phyloP scores from a whole-genome alignment of 768 basidiomycete species.

The Mycena metata region DNA sequence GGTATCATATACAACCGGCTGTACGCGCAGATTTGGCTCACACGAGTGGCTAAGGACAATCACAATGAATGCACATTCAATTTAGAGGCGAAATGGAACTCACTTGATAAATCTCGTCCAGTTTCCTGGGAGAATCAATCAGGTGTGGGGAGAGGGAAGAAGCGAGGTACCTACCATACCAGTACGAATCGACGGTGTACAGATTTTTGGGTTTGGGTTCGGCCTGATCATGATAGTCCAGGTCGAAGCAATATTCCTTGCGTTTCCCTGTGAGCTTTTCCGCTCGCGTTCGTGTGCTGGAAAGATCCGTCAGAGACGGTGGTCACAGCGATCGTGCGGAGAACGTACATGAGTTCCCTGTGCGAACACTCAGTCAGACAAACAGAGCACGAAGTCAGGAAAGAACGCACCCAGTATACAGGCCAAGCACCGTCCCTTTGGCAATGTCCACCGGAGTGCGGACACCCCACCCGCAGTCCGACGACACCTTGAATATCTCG shows the following conservation, averaged over 20 bases:
- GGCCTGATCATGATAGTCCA: slow-evolving; percentile 63
- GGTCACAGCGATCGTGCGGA: not conserved
- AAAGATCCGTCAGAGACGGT: not conserved
- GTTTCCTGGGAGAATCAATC: slow-evolving; percentile 62
- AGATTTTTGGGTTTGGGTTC: slow-evolving; percentile 45
- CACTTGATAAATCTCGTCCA: slow-evolving; percentile 80
- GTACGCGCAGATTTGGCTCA: slow-evolving; percentile 68
- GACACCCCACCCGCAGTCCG: slow-evolving; percentile 62
- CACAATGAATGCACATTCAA: slow-evolving; percentile 7
- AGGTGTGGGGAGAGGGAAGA: not conserved
- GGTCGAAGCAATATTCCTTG: slow-evolving; percentile 70
- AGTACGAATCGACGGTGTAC: slow-evolving; percentile 71
- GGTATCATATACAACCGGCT: slow-evolving; percentile 73
- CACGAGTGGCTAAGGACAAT: slow-evolving; percentile 72
- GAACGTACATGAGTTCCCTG: slow-evolving; percentile 60
- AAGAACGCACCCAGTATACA: slow-evolving; percentile 73
- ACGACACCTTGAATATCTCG: slow-evolving; percentile 61
- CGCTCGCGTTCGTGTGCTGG: slow-evolving; percentile 61
- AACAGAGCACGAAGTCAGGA: not conserved
- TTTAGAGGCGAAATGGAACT: not conserved
- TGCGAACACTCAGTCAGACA: slow-evolving; percentile 36
- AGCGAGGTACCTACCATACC: slow-evolving; percentile 56
- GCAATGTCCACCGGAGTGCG: slow-evolving; percentile 48
- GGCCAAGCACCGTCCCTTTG: slow-evolving; percentile 61
- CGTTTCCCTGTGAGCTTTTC: slow-evolving; percentile 51